Evolutionary conservation across 495 filamentous ascomycete genomes (phyloP).

Genomic region (Talaromyces wortmannii): DNA sequence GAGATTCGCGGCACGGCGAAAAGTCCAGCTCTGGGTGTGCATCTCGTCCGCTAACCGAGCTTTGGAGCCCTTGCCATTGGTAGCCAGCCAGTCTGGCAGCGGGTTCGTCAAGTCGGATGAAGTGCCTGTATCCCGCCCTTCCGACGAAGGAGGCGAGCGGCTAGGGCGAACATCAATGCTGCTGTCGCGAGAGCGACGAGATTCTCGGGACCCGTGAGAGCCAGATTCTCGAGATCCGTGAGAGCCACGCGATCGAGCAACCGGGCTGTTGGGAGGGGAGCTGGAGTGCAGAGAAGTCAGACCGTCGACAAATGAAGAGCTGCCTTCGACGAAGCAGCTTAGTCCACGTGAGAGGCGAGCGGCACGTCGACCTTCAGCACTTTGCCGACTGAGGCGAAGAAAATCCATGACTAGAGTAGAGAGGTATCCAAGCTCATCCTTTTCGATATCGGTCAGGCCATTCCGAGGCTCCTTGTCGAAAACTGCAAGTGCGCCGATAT

Average conservation of each 20-base stretch:
- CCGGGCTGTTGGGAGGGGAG: neutral
- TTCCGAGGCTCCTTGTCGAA: slow-evolving; percentile 44
- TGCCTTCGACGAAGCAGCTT: slow-evolving; percentile 56
- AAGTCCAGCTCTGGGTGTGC: slow-evolving; percentile 37
- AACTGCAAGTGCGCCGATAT: slow-evolving; percentile 65
- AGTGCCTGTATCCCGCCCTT: slow-evolving; percentile 18
- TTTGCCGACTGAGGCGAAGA: slow-evolving; percentile 50
- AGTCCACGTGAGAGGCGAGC: slow-evolving; percentile 55
- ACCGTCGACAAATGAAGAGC: slow-evolving; percentile 36
- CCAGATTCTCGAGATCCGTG: slow-evolving; percentile 5
- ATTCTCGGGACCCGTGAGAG: slow-evolving; percentile 3
- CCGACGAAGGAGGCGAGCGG: slow-evolving; percentile 19
- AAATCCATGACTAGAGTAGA: slow-evolving; percentile 56
- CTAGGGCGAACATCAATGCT: slow-evolving; percentile 14
- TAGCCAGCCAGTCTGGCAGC: slow-evolving; percentile 31
- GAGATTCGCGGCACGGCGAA: slow-evolving; percentile 49
- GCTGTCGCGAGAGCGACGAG: slow-evolving; percentile 22
- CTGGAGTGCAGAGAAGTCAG: slow-evolving; percentile 15
- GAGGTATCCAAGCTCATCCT: slow-evolving; percentile 37
- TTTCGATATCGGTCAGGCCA: slow-evolving; percentile 24
- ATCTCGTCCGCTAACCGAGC: slow-evolving; percentile 26
- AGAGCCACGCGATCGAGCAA: neutral
- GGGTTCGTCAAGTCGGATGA: slow-evolving; percentile 18
- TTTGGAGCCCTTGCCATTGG: slow-evolving; percentile 21
- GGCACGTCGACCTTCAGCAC: slow-evolving; percentile 49